Percentiles rank a stretch among this genome's conserved stretches.
phyloP scores from a whole-genome alignment of 306 rosid genomes.

The Mimosa bimucronata region DNA sequence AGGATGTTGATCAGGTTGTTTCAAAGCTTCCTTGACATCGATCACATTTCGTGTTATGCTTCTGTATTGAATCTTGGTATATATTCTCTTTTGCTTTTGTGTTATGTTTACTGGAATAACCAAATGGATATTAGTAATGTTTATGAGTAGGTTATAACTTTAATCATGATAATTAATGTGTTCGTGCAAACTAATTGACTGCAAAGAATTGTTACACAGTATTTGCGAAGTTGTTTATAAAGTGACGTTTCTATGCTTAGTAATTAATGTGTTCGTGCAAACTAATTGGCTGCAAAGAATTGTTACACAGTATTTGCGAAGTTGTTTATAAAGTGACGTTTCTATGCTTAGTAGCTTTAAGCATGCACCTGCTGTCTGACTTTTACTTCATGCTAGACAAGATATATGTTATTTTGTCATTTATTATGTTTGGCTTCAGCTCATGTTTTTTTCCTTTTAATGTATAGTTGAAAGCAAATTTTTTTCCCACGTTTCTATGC shows the following conservation, averaged over 20 bases:
- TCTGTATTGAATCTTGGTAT: background rate
- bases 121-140: background rate
- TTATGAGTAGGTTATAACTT: background rate
- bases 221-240: background rate
- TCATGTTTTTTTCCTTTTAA: background rate
- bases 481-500: background rate
- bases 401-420: conserved; percentile 9
- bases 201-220: background rate
- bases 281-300: background rate
- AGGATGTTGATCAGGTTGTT: background rate
- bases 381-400: background rate
- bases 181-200: background rate
- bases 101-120: background rate
- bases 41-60: background rate
- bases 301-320: no score
- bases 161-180: background rate
- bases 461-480: background rate
- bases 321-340: background rate
- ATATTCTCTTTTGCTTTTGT: background rate
- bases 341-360: conserved; percentile 3
- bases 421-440: background rate
- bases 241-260: background rate
- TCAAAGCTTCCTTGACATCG: background rate
- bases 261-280: no score
- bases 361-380: conserved; percentile 17